These are phyloP conservation scores for Aspergillus diversus DNA, from an alignment of 495 filamentous ascomycete species.

Conservation along the genomic window DNA sequence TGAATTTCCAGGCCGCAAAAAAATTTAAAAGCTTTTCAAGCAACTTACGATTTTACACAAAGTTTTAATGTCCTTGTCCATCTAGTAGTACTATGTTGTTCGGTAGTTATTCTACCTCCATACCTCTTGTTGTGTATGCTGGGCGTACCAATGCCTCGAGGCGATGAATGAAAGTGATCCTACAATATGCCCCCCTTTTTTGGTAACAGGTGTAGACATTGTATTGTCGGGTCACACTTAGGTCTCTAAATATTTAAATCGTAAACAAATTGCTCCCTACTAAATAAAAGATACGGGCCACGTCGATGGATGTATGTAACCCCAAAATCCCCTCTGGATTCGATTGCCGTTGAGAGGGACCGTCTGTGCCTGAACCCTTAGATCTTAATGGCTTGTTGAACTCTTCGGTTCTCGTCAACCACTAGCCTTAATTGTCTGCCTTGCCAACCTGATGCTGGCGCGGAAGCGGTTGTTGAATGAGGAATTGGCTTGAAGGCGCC, in stretches of 20 bases:
- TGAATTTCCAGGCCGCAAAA: conserved; percentile 35
- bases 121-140: neutral
- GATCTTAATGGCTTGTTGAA: conserved; percentile 59
- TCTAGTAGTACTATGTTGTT: conserved; percentile 10
- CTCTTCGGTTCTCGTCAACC: conserved; percentile 67
- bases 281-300: neutral
- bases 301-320: no score
- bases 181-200: neutral
- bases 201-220: neutral
- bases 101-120: neutral
- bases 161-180: neutral
- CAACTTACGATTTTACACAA: conserved; percentile 31
- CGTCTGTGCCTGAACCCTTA: conserved; percentile 27
- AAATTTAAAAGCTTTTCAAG: conserved; percentile 42
- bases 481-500: conserved; percentile 58
- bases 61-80: conserved; percentile 11
- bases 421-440: conserved; percentile 69
- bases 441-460: conserved; percentile 43
- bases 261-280: neutral
- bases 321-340: no score
- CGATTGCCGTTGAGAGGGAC: no score
- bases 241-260: neutral
- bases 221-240: neutral
- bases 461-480: conserved; percentile 16
- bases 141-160: neutral